phyloP scores from a whole-genome alignment of 306 rosid species.

The Albizia julibrissin region DNA sequence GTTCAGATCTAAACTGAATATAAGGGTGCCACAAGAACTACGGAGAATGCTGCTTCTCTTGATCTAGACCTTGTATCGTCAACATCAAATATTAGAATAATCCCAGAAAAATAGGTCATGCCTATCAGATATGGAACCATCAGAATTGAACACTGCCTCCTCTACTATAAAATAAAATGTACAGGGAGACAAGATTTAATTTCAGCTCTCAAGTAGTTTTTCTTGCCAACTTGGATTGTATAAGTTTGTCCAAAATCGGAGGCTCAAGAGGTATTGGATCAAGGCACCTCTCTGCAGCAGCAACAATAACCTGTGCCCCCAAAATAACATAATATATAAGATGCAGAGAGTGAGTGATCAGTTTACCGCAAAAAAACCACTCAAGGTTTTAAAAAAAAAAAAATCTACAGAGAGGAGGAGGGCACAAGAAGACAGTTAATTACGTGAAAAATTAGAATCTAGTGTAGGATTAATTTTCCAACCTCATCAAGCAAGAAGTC shows the following conservation, averaged over 20 bases:
- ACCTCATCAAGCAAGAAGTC: slow-evolving; percentile 98
- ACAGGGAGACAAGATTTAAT: slow-evolving; percentile 42
- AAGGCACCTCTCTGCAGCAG: slow-evolving; percentile 88
- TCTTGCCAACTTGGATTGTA: slow-evolving; percentile 73
- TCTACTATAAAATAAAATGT: slow-evolving; percentile 10
- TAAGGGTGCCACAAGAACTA: neutral
- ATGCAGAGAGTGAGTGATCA: slow-evolving; percentile 6
- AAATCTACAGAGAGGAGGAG: too few species aligned
- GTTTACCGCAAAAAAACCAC: neutral
- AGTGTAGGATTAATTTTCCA: slow-evolving; percentile 16
- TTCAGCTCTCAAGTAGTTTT: slow-evolving; percentile 48
- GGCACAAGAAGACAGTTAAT: neutral
- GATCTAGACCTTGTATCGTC: neutral
- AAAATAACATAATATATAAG: neutral
- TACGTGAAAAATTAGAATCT: slow-evolving; percentile 13
- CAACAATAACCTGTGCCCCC: slow-evolving; percentile 77
- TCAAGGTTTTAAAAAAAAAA: neutral
- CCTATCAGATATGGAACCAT: neutral
- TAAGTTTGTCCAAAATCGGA: slow-evolving; percentile 84
- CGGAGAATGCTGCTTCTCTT: slow-evolving; percentile 10
- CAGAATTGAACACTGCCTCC: slow-evolving; percentile 7
- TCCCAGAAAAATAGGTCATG: neutral
- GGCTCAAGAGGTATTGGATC: slow-evolving; percentile 86
- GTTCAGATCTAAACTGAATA: too few species aligned
- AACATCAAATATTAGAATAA: neutral